Evolutionary conservation across 805 yeast genomes (phyloP), one percentile per base, ranked within the genome.

Genomic region (Myxozyma geophila): DNA sequence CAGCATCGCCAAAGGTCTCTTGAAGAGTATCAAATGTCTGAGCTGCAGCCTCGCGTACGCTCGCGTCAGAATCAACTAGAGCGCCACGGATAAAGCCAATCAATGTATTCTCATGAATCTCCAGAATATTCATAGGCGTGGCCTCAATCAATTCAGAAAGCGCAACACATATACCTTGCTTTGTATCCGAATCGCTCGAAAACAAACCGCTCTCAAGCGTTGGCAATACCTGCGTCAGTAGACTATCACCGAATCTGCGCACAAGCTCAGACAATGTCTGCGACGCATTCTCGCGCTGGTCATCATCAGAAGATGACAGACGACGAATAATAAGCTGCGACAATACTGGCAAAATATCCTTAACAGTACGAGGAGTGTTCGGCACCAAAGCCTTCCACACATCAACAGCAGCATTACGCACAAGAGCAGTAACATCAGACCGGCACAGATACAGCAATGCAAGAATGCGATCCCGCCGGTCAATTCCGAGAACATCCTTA

Each of bases 301-400:
- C 83, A 52, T 85, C 89, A 67, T 92, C 92, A 8, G 87, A 74
- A n/a, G 92, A 86, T 0, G 97, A 96, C 75, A 95, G 81, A 72
- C 91, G 84, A 70, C 87, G 84, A 63, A 95, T 90, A 72, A 95
- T 87, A 71, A 90, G 83, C 64, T 83, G 83, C 5, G 95, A 89
- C 68, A 95, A 84, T 5, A 91, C 81, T 37, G 97, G 96, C 67
- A 95, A 77, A 66, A 95, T 91, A 75, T 92, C 98, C 79, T 90
- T 93, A 53, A 95, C 88, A 2, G 97, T 90, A 73, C 89, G 86
- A 49, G 99, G 98, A 23, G 99, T 95, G 75, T 95, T 95, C 54
- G 96, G 89, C 57, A 95, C 98, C 73, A 95, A 81, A 0, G 97
- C 91, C 78, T 92, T 92, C 99, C 99, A 95, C 53, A 95, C 91